phyloP scores from a whole-genome alignment of 176 grass and related monocot species.

The Oryza nivara region DNA sequence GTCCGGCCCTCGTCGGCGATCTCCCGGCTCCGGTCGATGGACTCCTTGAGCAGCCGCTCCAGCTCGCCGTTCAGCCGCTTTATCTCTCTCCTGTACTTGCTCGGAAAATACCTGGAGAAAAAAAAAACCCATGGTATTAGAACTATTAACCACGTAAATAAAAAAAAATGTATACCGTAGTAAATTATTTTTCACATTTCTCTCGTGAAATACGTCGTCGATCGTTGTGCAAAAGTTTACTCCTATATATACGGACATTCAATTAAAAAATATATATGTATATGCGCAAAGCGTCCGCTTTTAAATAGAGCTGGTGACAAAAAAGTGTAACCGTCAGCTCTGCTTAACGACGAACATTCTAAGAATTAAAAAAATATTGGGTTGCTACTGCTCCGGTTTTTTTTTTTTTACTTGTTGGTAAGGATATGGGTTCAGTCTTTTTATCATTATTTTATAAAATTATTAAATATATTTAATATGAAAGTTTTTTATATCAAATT shows the following conservation, averaged over 20 bases:
- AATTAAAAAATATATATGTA: neutral
- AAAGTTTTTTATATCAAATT: neutral
- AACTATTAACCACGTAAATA: neutral
- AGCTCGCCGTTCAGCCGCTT: conserved; percentile 67
- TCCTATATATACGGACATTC: neutral
- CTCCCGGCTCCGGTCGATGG: conserved; percentile 67
- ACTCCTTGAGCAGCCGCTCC: conserved; percentile 67
- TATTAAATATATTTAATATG: neutral
- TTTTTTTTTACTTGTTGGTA: too few species aligned
- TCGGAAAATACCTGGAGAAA: conserved; percentile 71
- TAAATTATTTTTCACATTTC: neutral
- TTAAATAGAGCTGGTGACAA: too few species aligned
- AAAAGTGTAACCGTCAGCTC: neutral
- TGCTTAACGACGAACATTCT: neutral
- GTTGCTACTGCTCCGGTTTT: too few species aligned
- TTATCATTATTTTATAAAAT: neutral
- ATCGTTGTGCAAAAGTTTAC: too few species aligned
- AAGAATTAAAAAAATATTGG: neutral
- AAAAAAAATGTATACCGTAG: too few species aligned
- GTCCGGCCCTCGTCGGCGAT: conserved; percentile 66
- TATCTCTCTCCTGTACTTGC: conserved; percentile 75
- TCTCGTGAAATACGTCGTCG: too few species aligned
- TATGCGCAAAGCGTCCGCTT: too few species aligned
- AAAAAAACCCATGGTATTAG: neutral
- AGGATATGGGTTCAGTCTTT: too few species aligned